Evolutionary conservation across 192 early-diverging fungal genomes (phyloP).

Genomic region (Podila clonocystis): DNA sequence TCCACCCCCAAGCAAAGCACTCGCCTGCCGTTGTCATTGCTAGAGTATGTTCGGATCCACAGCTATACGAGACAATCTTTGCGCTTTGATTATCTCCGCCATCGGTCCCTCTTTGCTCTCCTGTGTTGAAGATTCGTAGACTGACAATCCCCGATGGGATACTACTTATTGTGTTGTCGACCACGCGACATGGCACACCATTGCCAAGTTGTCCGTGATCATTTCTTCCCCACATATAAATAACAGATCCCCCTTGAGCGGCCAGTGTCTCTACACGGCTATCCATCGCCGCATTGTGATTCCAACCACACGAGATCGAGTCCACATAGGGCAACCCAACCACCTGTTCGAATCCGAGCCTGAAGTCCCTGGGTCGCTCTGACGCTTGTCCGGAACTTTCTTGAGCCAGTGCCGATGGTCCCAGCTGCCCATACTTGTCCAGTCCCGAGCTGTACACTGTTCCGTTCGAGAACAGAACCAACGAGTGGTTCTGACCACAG

Average conservation of each 20-base stretch:
- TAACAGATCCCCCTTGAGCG: background rate
- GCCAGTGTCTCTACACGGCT: conserved; percentile 34
- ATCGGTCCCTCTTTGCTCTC: background rate
- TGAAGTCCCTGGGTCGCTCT: conserved; percentile 28
- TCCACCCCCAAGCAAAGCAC: conserved; percentile 89
- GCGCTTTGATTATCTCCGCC: background rate
- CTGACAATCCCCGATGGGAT: conserved; percentile 1
- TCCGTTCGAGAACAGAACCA: conserved; percentile 56
- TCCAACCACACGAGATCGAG: conserved; percentile 70
- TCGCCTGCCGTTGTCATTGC: conserved; percentile 55
- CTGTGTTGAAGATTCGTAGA: background rate
- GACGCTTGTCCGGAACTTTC: conserved; percentile 15
- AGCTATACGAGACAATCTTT: conserved; percentile 50
- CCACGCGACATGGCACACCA: background rate
- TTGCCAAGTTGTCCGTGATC: conserved; percentile 79
- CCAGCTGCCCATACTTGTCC: conserved; percentile 73
- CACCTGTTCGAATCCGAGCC: conserved; percentile 56
- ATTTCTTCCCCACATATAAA: conserved; percentile 76
- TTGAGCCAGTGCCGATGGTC: conserved; percentile 25
- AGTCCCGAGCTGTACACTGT: conserved; percentile 65
- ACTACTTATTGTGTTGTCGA: background rate
- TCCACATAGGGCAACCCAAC: conserved; percentile 30
- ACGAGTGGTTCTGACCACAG: conserved; percentile 72
- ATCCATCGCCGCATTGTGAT: conserved; percentile 54
- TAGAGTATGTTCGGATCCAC: conserved; percentile 84